These are phyloP conservation scores for Apiotrichum akiyoshidainum DNA, from an alignment of 1,284 basidiomycete genomes.

Conservation along the genomic window DNA sequence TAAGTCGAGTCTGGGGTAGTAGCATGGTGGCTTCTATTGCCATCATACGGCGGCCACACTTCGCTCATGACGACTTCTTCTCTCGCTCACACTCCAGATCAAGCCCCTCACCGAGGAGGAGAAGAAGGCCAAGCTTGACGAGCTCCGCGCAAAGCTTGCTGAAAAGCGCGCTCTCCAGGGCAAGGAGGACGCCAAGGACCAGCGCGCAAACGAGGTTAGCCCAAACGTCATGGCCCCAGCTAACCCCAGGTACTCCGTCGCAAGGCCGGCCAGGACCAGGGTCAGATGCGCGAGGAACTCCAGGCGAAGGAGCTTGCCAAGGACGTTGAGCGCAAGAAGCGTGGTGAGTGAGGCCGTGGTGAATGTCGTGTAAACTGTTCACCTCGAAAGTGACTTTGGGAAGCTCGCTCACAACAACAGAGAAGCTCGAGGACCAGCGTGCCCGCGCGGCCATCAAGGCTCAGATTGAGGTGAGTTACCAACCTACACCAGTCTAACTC, in stretches of 20 bases:
- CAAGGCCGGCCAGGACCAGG: conserved; percentile 79
- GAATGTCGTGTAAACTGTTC: neutral
- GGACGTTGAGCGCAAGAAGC: conserved; percentile 71
- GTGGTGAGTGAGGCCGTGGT: conserved; percentile 55
- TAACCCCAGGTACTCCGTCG: conserved; percentile 59
- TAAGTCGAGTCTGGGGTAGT: conserved; percentile 38
- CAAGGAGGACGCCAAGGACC: conserved; percentile 66
- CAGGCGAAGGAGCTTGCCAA: conserved; percentile 73
- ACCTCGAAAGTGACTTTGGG: too few relatives aligned
- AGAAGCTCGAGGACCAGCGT: conserved; percentile 79
- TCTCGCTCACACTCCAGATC: conserved; percentile 29
- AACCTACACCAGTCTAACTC: conserved; percentile 1
- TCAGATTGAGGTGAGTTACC: conserved; percentile 69
- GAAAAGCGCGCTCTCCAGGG: conserved; percentile 64
- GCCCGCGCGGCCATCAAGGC: conserved; percentile 80
- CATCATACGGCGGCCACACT: too few relatives aligned
- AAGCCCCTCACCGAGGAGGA: conserved; percentile 89
- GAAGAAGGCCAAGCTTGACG: conserved; percentile 74
- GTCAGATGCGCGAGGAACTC: conserved; percentile 70
- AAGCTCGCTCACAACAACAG: conserved; percentile 49
- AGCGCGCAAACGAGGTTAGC: conserved; percentile 66
- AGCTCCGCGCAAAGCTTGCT: conserved; percentile 72
- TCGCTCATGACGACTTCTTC: too few relatives aligned
- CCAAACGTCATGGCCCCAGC: neutral
- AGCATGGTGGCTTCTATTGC: too few relatives aligned